phyloP scores from a whole-genome alignment of 2,329 filamentous ascomycete genomes.

The Graphium sp. region DNA sequence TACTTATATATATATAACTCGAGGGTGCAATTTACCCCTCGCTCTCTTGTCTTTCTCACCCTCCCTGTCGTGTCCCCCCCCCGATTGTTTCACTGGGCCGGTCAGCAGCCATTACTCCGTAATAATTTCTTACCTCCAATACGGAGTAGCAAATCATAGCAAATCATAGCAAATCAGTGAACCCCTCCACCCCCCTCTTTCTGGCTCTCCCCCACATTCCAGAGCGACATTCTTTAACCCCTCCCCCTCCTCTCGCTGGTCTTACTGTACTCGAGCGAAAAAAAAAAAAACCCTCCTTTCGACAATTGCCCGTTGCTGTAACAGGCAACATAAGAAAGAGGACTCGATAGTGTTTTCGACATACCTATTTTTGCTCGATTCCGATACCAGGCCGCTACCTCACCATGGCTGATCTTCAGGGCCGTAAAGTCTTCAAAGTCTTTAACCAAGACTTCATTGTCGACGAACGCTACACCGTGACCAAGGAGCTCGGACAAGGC shows the following conservation, averaged over 20 bases:
- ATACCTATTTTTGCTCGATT: neutral
- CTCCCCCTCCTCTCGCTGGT: neutral
- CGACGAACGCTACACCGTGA: constrained; percentile 95
- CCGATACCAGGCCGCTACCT: constrained; percentile 6
- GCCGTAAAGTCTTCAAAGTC: constrained; percentile 92
- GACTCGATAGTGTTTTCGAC: too few relatives aligned
- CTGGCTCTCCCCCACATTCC: neutral
- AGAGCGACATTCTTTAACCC: neutral
- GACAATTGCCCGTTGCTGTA: neutral
- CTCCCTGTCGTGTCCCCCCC: too few relatives aligned
- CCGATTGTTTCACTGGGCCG: too few relatives aligned
- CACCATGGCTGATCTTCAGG: constrained; percentile 22
- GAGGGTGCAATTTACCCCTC: too few relatives aligned
- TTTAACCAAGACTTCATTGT: constrained; percentile 99
- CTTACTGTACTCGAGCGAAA: neutral
- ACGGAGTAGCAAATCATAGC: too few relatives aligned
- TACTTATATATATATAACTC: neutral
- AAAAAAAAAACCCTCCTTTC: neutral
- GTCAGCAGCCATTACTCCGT: too few relatives aligned
- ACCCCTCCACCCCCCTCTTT: too few relatives aligned
- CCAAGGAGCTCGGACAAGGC: constrained; percentile 94
- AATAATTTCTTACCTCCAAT: too few relatives aligned
- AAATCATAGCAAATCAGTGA: too few relatives aligned
- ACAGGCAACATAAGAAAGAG: too few relatives aligned
- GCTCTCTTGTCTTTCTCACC: too few relatives aligned